These are phyloP conservation scores for Aspergillus sojae DNA, from an alignment of 2,329 filamentous ascomycete genomes.

Conservation along the genomic window DNA sequence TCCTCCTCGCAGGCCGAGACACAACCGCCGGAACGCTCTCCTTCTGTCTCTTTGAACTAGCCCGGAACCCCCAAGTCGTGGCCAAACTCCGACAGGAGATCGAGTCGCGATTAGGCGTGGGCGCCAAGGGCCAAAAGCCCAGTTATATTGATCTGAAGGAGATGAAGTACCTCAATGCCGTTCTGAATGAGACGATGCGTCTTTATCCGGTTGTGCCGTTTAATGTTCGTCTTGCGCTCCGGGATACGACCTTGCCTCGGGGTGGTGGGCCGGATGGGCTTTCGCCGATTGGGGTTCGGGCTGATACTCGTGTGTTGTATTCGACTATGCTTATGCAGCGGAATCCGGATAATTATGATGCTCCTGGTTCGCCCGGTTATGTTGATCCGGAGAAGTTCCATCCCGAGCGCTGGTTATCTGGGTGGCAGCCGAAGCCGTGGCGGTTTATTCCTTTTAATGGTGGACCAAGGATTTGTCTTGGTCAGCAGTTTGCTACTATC, in stretches of 20 bases:
- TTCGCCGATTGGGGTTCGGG: constrained; percentile 49
- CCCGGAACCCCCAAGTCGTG: constrained; percentile 68
- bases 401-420: constrained; percentile 54
- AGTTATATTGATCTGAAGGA: constrained; percentile 81
- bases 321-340: constrained; percentile 57
- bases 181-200: constrained; percentile 76
- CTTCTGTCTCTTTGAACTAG: constrained; percentile 82
- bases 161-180: constrained; percentile 76
- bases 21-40: constrained; percentile 82
- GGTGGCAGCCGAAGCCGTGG: constrained; percentile 56
- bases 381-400: constrained; percentile 49
- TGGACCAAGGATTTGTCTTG: constrained; percentile 58
- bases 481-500: constrained; percentile 62
- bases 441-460: constrained; percentile 60
- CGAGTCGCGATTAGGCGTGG: constrained; percentile 63
- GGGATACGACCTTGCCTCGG: constrained; percentile 72
- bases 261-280: constrained; percentile 57
- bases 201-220: constrained; percentile 78
- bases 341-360: constrained; percentile 52
- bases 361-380: constrained; percentile 37
- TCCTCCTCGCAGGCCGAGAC: constrained; percentile 80
- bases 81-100: constrained; percentile 75
- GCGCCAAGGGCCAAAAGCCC: constrained; percentile 49
- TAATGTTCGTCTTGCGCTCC: constrained; percentile 73
- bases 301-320: constrained; percentile 53